Evolutionary conservation across 495 filamentous ascomycete species (phyloP).

Genomic region (Hypoxylon trugodes): DNA sequence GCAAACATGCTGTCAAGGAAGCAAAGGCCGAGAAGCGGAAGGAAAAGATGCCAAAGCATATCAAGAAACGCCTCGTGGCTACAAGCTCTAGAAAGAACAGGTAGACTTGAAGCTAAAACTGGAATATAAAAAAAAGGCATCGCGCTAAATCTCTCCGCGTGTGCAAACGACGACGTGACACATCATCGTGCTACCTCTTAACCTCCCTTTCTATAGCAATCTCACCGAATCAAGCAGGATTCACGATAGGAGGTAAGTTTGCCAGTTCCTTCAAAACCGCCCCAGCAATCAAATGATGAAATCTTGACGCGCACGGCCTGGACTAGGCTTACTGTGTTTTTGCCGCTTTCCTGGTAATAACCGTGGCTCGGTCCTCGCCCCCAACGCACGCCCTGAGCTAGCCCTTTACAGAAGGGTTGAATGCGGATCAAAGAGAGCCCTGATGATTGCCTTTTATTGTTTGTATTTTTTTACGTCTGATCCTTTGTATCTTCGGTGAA

Average conservation of each 20-base stretch:
- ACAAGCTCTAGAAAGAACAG: slow-evolving; percentile 50
- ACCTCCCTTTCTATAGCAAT: too few species aligned
- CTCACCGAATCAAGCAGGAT: too few species aligned
- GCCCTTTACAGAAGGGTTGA: slow-evolving; percentile 21
- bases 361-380: slow-evolving; percentile 38
- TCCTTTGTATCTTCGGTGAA: too few species aligned
- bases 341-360: slow-evolving; percentile 42
- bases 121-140: slow-evolving; percentile 15
- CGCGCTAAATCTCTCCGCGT: too few species aligned
- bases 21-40: slow-evolving; percentile 90
- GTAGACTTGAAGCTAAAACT: slow-evolving; percentile 20
- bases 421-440: slow-evolving; percentile 65
- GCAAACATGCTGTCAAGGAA: slow-evolving; percentile 92
- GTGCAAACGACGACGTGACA: neutral
- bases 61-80: slow-evolving; percentile 81
- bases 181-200: too few species aligned
- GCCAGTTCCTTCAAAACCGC: neutral
- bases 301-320: slow-evolving; percentile 18
- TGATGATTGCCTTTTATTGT: slow-evolving; percentile 48
- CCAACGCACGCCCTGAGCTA: slow-evolving; percentile 44
- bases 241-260: neutral
- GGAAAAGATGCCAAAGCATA: slow-evolving; percentile 92
- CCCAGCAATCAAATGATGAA: slow-evolving; percentile 48
- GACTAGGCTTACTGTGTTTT: slow-evolving; percentile 35
- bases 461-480: neutral